A percentile compares a stretch with the other conserved stretches of the same genome.
Evolutionary conservation across 192 early-diverging fungal species (phyloP).

Genomic region (Coemansia reversa): DNA sequence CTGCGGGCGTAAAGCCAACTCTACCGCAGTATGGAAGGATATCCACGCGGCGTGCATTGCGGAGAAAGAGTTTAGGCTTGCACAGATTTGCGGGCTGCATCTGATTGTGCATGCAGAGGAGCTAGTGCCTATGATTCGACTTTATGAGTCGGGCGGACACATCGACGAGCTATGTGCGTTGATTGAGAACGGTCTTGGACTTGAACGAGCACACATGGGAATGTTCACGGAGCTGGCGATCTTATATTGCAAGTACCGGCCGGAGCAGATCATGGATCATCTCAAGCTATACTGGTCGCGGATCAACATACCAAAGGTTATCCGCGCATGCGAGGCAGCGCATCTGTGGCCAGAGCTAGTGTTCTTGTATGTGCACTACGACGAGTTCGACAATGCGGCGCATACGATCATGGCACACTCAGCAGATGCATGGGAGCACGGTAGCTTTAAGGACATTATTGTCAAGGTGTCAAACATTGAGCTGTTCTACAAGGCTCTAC

Average conservation of each 20-base stretch:
- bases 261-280: slow-evolving; percentile 96
- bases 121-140: slow-evolving; percentile 79
- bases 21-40: slow-evolving; percentile 99
- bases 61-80: slow-evolving; percentile 92
- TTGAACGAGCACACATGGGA: slow-evolving; percentile 99
- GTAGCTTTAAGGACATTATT: slow-evolving; percentile 93
- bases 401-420: slow-evolving; percentile 95
- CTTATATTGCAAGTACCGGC: slow-evolving; percentile 93
- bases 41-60: slow-evolving; percentile 96
- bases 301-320: slow-evolving; percentile 99
- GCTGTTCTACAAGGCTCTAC: slow-evolving; percentile 97
- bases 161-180: slow-evolving; percentile 89
- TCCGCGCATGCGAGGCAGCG: slow-evolving; percentile 85
- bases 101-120: slow-evolving; percentile 98
- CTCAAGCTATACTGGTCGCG: slow-evolving; percentile 95
- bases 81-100: slow-evolving; percentile 97
- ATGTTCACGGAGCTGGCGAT: slow-evolving; percentile 99
- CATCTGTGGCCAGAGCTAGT: slow-evolving; percentile 98
- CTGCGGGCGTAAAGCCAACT: slow-evolving; percentile 97
- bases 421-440: slow-evolving; percentile 94
- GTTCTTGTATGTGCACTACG: slow-evolving; percentile 98
- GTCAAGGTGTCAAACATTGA: slow-evolving; percentile 97
- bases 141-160: slow-evolving; percentile 87
- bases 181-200: slow-evolving; percentile 89
- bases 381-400: slow-evolving; percentile 98